phyloP scores from a whole-genome alignment of 2,329 filamentous ascomycete genomes.

The Penicillium polonicum region DNA sequence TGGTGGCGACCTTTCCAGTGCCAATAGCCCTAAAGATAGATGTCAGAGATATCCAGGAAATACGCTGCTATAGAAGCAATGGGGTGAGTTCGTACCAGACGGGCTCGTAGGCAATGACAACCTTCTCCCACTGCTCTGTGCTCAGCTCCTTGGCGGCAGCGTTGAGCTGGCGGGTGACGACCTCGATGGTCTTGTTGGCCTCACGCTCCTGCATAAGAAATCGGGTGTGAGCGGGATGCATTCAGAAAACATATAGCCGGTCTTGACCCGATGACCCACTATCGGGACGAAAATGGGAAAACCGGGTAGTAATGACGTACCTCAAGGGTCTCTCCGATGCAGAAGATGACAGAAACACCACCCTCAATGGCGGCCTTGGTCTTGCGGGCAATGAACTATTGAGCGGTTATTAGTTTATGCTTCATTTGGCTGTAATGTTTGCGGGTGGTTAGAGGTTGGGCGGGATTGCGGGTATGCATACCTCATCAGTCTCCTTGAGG shows the following conservation, averaged over 20 bases:
- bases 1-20: conserved; percentile 89
- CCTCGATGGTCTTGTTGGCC: conserved; percentile 74
- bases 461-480: conserved; percentile 28
- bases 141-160: conserved; percentile 68
- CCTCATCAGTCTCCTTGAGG: conserved; percentile 77
- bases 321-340: conserved; percentile 92
- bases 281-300: conserved; percentile 19
- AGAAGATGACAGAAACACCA: conserved; percentile 89
- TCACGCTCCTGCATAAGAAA: conserved; percentile 65
- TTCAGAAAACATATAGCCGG: conserved; percentile 11
- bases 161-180: conserved; percentile 71
- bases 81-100: conserved; percentile 71
- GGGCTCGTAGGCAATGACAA: conserved; percentile 97
- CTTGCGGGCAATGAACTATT: conserved; percentile 78
- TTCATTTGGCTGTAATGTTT: not conserved
- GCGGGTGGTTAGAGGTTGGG: not conserved
- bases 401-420: not conserved
- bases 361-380: conserved; percentile 88
- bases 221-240: conserved; percentile 28
- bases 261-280: conserved; percentile 20
- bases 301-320: conserved; percentile 34
- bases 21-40: conserved; percentile 61
- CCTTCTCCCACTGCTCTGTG: conserved; percentile 83
- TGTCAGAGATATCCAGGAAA: conserved; percentile 6
- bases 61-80: not conserved